Percentiles rank a stretch among this genome's conserved stretches.
These are phyloP conservation scores for Sporothrix euskadiensis DNA, from an alignment of 2,329 filamentous ascomycete species.

Conservation along the genomic window DNA sequence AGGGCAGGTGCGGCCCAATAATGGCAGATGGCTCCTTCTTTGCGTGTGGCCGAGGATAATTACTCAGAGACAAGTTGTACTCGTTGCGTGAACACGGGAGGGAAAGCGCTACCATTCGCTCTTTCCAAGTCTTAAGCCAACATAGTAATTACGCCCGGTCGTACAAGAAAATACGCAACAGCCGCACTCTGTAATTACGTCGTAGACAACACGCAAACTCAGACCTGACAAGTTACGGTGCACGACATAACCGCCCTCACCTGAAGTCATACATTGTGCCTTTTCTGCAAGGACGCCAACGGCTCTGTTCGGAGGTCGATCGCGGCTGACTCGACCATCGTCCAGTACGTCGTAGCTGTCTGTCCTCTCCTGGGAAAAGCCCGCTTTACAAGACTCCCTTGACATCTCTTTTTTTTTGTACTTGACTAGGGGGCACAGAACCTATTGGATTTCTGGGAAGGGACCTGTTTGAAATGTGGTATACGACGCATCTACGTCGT, in stretches of 20 bases:
- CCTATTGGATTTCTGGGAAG: background rate
- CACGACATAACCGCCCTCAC: background rate
- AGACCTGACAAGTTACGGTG: background rate
- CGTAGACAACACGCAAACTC: background rate
- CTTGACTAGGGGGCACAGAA: background rate
- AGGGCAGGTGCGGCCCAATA: constrained; percentile 4
- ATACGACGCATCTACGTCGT: background rate
- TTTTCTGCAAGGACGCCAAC: background rate
- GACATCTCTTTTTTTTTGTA: background rate
- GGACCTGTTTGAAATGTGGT: background rate
- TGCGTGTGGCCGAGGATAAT: background rate
- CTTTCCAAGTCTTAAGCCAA: background rate
- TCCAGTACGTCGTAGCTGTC: background rate
- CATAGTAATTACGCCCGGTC: background rate
- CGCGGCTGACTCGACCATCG: background rate
- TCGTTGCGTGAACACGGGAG: background rate
- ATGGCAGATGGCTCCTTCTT: background rate
- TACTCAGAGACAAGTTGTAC: background rate
- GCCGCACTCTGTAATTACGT: too few relatives aligned
- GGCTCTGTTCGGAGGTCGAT: background rate
- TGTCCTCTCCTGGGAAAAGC: background rate
- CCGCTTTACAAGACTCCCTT: background rate
- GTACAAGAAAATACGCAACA: background rate
- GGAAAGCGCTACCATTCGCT: background rate
- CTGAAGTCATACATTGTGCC: background rate